Conservation (phyloP, 805 yeast species). For the Metschnikowia baotianmanensis region DNA sequence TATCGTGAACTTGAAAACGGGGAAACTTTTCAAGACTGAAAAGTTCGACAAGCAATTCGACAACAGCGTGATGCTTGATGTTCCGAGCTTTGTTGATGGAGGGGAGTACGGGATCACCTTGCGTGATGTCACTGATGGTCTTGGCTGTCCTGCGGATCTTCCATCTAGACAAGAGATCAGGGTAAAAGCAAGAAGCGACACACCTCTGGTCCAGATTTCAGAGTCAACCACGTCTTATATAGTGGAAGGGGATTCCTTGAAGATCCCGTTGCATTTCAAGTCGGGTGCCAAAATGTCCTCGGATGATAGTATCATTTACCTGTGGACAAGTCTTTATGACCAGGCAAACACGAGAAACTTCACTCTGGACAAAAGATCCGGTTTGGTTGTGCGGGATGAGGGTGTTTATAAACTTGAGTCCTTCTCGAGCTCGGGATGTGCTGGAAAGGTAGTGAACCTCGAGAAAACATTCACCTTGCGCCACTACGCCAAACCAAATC, state of each 20-base stretch:
- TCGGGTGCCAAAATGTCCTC: conserved; percentile 30
- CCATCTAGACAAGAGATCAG: conserved; percentile 57
- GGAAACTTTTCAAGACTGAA: conserved; percentile 25
- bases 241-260: conserved; percentile 59
- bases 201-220: conserved; percentile 49
- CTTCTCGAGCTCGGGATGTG: conserved; percentile 45
- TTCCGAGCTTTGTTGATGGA: conserved; percentile 59
- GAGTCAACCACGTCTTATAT: conserved; percentile 32
- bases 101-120: conserved; percentile 71
- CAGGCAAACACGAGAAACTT: conserved; percentile 3
- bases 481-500: conserved; percentile 24
- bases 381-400: conserved; percentile 32
- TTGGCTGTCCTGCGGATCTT: conserved; percentile 73
- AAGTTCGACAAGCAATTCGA: conserved; percentile 28
- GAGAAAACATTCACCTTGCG: conserved; percentile 18
- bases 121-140: conserved; percentile 66
- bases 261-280: conserved; percentile 51
- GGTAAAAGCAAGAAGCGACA: conserved; percentile 65
- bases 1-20: conserved; percentile 46
- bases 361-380: conserved; percentile 12
- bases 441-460: conserved; percentile 32
- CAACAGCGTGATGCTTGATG: conserved; percentile 41
- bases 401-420: conserved; percentile 43
- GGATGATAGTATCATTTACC: conserved; percentile 35
- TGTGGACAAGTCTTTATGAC: conserved; percentile 23